phyloP scores from a whole-genome alignment of 2,329 filamentous ascomycete species.

The Sarocladium brachiariae region DNA sequence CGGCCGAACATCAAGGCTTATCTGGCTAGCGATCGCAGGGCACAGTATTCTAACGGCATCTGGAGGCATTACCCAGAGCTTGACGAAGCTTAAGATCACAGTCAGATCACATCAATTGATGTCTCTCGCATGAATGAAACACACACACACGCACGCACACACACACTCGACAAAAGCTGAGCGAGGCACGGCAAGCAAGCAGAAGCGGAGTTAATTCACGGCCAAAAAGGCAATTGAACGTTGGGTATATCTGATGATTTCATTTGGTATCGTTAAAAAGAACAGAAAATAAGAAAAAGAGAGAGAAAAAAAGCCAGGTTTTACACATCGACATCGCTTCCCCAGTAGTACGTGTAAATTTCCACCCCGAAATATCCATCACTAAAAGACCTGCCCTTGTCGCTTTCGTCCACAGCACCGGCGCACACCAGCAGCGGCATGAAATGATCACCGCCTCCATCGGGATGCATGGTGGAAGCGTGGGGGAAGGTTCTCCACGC shows the following conservation, averaged over 20 bases:
- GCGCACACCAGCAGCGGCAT: conserved; percentile 52
- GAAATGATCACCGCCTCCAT: conserved; percentile 49
- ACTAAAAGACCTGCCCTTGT: conserved; percentile 35
- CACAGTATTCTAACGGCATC: conserved; percentile 57
- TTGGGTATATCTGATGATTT: no score
- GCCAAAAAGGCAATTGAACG: no score
- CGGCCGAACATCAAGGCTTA: conserved; percentile 62
- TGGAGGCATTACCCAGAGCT: conserved; percentile 70
- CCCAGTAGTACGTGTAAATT: conserved; percentile 52
- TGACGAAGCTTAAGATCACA: conserved; percentile 34
- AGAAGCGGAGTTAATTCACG: no score
- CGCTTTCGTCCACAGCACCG: conserved; percentile 39
- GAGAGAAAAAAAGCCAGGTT: no score
- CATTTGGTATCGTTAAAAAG: background rate
- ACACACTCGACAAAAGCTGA: background rate
- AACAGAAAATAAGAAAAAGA: no score
- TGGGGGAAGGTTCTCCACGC: conserved; percentile 41
- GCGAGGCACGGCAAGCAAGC: no score
- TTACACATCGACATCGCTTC: conserved; percentile 20
- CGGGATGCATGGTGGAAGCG: conserved; percentile 48
- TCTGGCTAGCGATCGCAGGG: conserved; percentile 56
- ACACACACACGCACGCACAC: no score
- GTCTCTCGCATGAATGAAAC: no score
- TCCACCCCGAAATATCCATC: conserved; percentile 42
- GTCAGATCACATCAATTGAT: background rate